A percentile compares a stretch with the other conserved stretches of the same genome.
phyloP scores from a whole-genome alignment of 2,329 filamentous ascomycete species.

The Penicillium sp. region DNA sequence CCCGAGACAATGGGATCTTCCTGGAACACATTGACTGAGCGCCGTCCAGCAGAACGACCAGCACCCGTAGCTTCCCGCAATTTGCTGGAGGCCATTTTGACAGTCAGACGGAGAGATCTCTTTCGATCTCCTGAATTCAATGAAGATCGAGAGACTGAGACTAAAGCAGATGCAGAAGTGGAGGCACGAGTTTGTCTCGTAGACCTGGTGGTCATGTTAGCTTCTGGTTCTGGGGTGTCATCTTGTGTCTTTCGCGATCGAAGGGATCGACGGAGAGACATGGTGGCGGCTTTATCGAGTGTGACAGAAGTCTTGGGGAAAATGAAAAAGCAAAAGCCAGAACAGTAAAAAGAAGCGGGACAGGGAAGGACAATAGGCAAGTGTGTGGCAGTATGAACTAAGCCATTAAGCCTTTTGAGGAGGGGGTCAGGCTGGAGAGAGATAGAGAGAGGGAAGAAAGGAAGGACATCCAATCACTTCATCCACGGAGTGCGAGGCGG shows the following conservation, averaged over 20 bases:
- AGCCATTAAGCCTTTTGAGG: neutral
- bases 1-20: conserved; percentile 48
- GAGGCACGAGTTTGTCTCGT: conserved; percentile 38
- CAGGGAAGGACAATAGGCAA: conserved; percentile 1
- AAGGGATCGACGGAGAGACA: conserved; percentile 42
- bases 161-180: conserved; percentile 34
- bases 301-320: neutral
- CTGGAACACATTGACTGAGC: conserved; percentile 47
- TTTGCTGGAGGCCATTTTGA: conserved; percentile 53
- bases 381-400: conserved; percentile 21
- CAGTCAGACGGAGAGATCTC: conserved; percentile 48
- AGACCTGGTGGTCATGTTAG: conserved; percentile 40
- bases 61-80: conserved; percentile 49
- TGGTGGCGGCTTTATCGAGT: conserved; percentile 18
- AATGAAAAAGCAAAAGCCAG: neutral
- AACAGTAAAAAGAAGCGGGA: conserved; percentile 10
- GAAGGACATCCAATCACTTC: conserved; percentile 12
- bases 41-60: conserved; percentile 30
- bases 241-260: conserved; percentile 36
- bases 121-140: conserved; percentile 38
- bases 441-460: conserved; percentile 7
- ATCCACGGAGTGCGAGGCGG: conserved; percentile 12
- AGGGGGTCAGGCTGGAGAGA: conserved; percentile 1
- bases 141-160: conserved; percentile 34
- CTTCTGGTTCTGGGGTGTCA: conserved; percentile 30